Evolutionary conservation across 495 filamentous ascomycete genomes (phyloP), one percentile per base, ranked within the genome.

Genomic region (Rostrohypoxylon terebratum): DNA sequence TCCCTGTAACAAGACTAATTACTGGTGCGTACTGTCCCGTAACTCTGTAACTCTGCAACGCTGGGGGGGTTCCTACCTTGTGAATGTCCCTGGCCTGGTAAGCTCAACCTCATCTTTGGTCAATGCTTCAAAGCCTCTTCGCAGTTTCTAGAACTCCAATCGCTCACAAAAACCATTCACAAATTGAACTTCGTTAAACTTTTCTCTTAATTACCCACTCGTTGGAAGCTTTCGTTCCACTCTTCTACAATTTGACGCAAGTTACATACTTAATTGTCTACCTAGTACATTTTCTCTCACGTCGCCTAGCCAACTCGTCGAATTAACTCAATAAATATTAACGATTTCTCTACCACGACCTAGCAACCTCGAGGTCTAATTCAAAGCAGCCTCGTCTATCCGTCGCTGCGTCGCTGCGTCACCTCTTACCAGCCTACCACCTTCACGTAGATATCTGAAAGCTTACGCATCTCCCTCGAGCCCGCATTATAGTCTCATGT

Each of bases 61-160:
- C 47, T 50, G 21, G 47, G 10, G 10, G 47, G 47, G 47, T 23
- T 25, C 47, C 47, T 50, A 50, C 42, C 47, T 55, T 11, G 28
- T 28, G 28, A 28, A 28, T 3, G 28, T 28, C 28, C 28, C 28
- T 28, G 51, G 28, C 28, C 28, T 28, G 51, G 28, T 31, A 55
- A 55, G 45, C 60, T 72, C 69, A 59, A 62, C 55, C 55, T 68
- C 66, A 63, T 45, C 48, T 72, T 68, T 68, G 34, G 54, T 57
- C 71, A 69, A 73, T 69, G 64, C 59, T 58, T 21, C 47, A 50
- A 50, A 45, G 63, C 51, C 51, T 60, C 54, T 72, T 68, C 63
- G 51, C 63, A 67, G n/a, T 67, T 67, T 31, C 31, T 36, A 62
- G 13, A 66, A 45, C 50, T 36, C 51, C 59, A 69, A 61, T 61